Evolutionary conservation across 2,329 filamentous ascomycete species (phyloP), one percentile per base, ranked within the genome.

Genomic region (Volutella citrinella): DNA sequence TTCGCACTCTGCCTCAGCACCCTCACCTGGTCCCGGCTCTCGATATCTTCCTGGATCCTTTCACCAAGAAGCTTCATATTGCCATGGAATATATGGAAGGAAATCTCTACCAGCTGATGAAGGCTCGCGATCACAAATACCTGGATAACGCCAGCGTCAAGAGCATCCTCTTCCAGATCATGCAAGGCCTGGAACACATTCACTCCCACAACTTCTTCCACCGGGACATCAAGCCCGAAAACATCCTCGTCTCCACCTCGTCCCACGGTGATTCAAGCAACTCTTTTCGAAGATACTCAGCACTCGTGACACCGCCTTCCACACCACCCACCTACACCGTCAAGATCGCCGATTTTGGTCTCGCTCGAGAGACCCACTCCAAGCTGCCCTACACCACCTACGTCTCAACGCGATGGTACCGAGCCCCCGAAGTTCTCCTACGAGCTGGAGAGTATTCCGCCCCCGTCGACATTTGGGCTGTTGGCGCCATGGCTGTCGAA

Each of bases 71-170:
- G 66, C 80, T 98, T 27, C 93, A 98, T 65, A 98, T 98, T 49
- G 83, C 80, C 57, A 98, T 98, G 93, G 93, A 98, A 68, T 96
- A 95, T 65, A 98, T 98, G 93, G 93, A 98, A 61, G 93, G 93
- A 31, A 98, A 98, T 63, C 75, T 98, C 2, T 98, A 98, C 64
- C 93, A 98, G 64, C 69, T 98, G 45, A 98, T 98, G 93, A 98
- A 98, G 70, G 84, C 93, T 32, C 81, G 93, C 40, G 93, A 98
- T 51, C 91, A 96, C 72, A 97, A 97, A 65, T 84, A 75, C 45
- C 75, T 98, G 18, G 93, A 98, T 56, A 85, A 86, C 34, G 79
- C 77, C 42, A 95, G 87, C 53, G 93, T 98, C 42, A 97, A 98
- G 74, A 97, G 91, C 69, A 95, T 98, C 44, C 74, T 98, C 22